These are phyloP conservation scores for Candida incommunis DNA, from an alignment of 805 yeast species.

Conservation along the genomic window DNA sequence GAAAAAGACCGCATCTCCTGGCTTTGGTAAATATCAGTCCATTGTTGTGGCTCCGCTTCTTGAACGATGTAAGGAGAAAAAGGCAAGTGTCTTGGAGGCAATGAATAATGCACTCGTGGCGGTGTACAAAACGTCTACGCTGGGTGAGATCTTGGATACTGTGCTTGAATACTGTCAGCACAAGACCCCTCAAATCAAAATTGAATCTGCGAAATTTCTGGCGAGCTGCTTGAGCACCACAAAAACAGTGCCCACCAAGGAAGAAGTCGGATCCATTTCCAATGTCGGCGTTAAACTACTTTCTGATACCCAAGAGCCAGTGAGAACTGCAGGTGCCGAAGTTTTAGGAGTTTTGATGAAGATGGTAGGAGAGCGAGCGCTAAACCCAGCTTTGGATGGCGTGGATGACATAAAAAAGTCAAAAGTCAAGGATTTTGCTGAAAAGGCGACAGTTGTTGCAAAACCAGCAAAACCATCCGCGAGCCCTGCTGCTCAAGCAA, in stretches of 20 bases:
- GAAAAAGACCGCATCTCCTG: constrained; percentile 8
- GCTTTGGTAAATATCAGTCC: constrained; percentile 40
- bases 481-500: constrained; percentile 11
- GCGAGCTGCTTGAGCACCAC: constrained; percentile 47
- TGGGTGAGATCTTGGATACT: constrained; percentile 45
- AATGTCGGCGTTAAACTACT: constrained; percentile 46
- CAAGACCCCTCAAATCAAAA: constrained; percentile 72
- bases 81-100: constrained; percentile 60
- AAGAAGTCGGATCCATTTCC: constrained; percentile 45
- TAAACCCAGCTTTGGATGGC: constrained; percentile 45
- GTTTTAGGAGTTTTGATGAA: constrained; percentile 72
- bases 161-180: constrained; percentile 47
- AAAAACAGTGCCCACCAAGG: constrained; percentile 30
- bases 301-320: constrained; percentile 72
- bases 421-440: constrained; percentile 49
- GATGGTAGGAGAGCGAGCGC: constrained; percentile 60
- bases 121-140: constrained; percentile 36
- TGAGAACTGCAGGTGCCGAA: constrained; percentile 64
- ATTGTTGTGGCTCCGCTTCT: constrained; percentile 46
- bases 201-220: constrained; percentile 53
- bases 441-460: constrained; percentile 40
- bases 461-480: constrained; percentile 21
- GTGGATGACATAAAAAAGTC: constrained; percentile 63
- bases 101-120: constrained; percentile 53
- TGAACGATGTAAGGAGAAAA: constrained; percentile 82